Conservation (phyloP, 257 asterid species). For the Ligustrum vulgare region DNA sequence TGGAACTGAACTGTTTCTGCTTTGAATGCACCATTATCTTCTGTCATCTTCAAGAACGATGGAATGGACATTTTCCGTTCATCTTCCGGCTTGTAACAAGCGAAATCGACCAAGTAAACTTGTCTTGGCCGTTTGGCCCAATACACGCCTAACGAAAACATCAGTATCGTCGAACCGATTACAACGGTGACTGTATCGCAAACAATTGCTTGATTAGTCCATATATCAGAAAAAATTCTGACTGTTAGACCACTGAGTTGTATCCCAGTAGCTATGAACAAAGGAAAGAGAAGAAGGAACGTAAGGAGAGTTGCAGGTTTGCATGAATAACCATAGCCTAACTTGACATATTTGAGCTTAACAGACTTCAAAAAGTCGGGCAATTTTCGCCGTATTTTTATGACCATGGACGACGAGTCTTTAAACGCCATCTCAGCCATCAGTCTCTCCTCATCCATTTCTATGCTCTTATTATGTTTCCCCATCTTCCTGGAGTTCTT, state of each 20-base stretch:
- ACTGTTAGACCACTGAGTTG: slow-evolving; percentile 21
- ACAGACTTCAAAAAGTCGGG: slow-evolving; percentile 48
- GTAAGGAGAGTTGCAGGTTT: slow-evolving; percentile 27
- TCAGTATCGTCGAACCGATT: slow-evolving; percentile 1
- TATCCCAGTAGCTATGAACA: slow-evolving; percentile 20
- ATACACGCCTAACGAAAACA: slow-evolving; percentile 28
- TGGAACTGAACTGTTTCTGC: slow-evolving; percentile 33
- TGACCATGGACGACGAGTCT: slow-evolving; percentile 44
- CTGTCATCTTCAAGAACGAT: slow-evolving; percentile 39
- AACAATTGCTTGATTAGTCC: slow-evolving; percentile 14
- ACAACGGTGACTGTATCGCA: slow-evolving; percentile 16
- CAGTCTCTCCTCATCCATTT: slow-evolving; percentile 46
- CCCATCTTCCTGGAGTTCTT: background rate
- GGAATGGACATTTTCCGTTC: slow-evolving; percentile 37
- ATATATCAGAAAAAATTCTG: slow-evolving; percentile 14
- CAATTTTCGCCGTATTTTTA: slow-evolving; percentile 38
- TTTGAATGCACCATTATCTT: slow-evolving; percentile 27
- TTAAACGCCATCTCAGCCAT: slow-evolving; percentile 56
- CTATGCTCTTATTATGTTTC: slow-evolving; percentile 31
- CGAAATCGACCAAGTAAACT: slow-evolving; percentile 49
- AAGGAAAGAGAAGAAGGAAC: slow-evolving; percentile 19
- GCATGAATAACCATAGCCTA: slow-evolving; percentile 47
- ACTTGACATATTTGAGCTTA: slow-evolving; percentile 46
- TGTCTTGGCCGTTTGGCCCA: slow-evolving; percentile 33
- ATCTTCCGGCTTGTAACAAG: slow-evolving; percentile 57